Evolutionary conservation across 1,284 basidiomycete genomes (phyloP), one percentile per base, ranked within the genome.

Genomic region (Volvariella volvacea): DNA sequence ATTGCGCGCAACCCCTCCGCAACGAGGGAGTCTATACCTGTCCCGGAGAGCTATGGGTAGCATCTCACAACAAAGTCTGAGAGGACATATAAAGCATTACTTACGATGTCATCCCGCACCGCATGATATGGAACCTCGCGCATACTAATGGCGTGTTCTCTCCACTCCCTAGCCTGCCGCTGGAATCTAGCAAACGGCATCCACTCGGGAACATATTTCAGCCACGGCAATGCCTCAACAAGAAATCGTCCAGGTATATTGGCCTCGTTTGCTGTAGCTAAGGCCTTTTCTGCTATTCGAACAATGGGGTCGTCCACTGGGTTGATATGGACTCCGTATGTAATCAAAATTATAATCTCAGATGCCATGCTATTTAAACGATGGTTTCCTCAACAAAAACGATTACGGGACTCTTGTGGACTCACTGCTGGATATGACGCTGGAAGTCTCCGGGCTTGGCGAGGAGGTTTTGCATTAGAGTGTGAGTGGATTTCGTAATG

Each of bases 141-240:
- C 55, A 65, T 48, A 7, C 12, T 37, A 19, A 28, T 17, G 1
- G 49, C 40, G 3, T 44, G 32, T 15, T 42, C 25, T 21, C 55
- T 57, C 63, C 66, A 66, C 40, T 58, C 54, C 17, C 47, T 48
- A 0, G 67, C 67, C 33, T 67, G 56, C 7, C 58, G 58, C 48
- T 70, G 61, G 59, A 71, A 71, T 1, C 56, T 53, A 1, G 65
- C 63, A 14, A 70, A 70, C 16, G 70, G 71, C 44, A 70, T 59
- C 68, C 68, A 72, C 20, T 47, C 50, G 2, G 71, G 70, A 17
- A 71, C 50, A 42, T 69, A 55, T 44, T 58, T 60, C 47, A 71
- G 28, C 21, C 22, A 16, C 3, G 52, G 55, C 3, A 50, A 9
- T 15, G 36, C 17, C 22, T 53, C 48, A 2, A 52, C 51, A 3